These are phyloP conservation scores for Delonix regia DNA, from an alignment of 306 rosid species.

Conservation along the genomic window DNA sequence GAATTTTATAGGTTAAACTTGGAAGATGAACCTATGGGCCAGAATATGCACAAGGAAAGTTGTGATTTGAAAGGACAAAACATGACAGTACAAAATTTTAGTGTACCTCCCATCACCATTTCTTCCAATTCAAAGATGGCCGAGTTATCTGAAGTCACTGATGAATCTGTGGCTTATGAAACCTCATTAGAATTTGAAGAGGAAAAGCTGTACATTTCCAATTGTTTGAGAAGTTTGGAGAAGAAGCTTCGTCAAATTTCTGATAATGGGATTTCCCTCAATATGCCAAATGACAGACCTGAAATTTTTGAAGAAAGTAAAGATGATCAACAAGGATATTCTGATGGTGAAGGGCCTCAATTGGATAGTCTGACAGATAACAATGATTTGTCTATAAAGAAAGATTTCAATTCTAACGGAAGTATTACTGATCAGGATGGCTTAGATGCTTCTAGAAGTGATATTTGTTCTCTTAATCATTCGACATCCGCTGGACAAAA, in stretches of 20 bases:
- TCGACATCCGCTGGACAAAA: conserved; percentile 24
- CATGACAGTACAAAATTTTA: conserved; percentile 28
- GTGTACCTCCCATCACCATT: conserved; percentile 29
- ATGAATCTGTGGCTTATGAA: conserved; percentile 41
- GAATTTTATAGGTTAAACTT: conserved; percentile 55
- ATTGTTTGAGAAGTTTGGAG: conserved; percentile 68
- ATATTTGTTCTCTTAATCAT: conserved; percentile 36
- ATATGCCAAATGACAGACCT: conserved; percentile 34
- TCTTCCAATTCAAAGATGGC: conserved; percentile 34
- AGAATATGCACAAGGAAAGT: conserved; percentile 28
- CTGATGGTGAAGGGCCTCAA: conserved; percentile 37
- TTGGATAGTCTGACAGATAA: conserved; percentile 47
- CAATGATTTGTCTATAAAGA: conserved; percentile 32
- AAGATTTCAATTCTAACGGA: conserved; percentile 42
- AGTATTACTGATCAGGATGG: conserved; percentile 39
- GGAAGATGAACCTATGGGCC: conserved; percentile 32
- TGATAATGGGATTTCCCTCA: conserved; percentile 23
- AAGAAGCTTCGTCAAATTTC: conserved; percentile 53
- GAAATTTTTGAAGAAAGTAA: conserved; percentile 41
- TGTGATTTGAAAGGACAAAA: conserved; percentile 43
- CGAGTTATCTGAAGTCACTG: conserved; percentile 40
- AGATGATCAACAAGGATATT: conserved; percentile 41
- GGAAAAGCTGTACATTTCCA: conserved; percentile 62
- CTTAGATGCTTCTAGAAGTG: conserved; percentile 34
- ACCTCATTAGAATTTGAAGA: conserved; percentile 63